A percentile compares a stretch with the other conserved stretches of the same genome.
These are phyloP conservation scores for Chlorella sp. DNA, from an alignment of 139 green algal species.

Conservation along the genomic window DNA sequence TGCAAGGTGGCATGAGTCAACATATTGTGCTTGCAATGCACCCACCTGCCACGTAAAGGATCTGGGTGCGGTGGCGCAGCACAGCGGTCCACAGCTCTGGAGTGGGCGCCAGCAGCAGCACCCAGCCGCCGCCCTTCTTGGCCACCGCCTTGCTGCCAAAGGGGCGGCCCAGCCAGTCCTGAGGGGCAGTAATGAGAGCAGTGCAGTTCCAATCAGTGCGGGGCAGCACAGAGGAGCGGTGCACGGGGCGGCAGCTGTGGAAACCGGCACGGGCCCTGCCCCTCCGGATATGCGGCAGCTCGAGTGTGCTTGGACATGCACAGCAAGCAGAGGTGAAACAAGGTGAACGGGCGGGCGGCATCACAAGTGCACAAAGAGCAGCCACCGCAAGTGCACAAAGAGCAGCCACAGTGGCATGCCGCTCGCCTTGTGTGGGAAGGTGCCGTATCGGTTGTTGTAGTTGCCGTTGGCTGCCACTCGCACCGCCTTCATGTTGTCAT, in stretches of 20 bases:
- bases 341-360: too few species aligned
- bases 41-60: constrained; percentile 75
- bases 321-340: too few species aligned
- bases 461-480: constrained; percentile 49
- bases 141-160: constrained; percentile 76
- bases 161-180: constrained; percentile 86
- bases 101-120: constrained; percentile 86
- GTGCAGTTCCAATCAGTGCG: not conserved
- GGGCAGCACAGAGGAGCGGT: too few species aligned
- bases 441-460: constrained; percentile 70
- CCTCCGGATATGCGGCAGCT: too few species aligned
- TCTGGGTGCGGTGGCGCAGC: constrained; percentile 87
- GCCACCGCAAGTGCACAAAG: too few species aligned
- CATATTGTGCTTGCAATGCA: too few species aligned
- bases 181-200: not conserved
- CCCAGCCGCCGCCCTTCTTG: constrained; percentile 62
- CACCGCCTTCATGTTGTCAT: constrained; percentile 75
- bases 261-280: too few species aligned
- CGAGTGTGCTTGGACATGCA: too few species aligned
- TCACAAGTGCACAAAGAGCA: too few species aligned
- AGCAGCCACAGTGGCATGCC: too few species aligned
- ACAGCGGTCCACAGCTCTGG: constrained; percentile 94
- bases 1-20: too few species aligned
- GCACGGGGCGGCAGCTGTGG: too few species aligned
- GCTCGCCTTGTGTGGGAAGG: constrained; percentile 68